Percentiles rank a stretch among this genome's conserved stretches.
These are phyloP conservation scores for Aureobasidium melanogenum DNA, from an alignment of 2,329 filamentous ascomycete genomes.

Conservation along the genomic window DNA sequence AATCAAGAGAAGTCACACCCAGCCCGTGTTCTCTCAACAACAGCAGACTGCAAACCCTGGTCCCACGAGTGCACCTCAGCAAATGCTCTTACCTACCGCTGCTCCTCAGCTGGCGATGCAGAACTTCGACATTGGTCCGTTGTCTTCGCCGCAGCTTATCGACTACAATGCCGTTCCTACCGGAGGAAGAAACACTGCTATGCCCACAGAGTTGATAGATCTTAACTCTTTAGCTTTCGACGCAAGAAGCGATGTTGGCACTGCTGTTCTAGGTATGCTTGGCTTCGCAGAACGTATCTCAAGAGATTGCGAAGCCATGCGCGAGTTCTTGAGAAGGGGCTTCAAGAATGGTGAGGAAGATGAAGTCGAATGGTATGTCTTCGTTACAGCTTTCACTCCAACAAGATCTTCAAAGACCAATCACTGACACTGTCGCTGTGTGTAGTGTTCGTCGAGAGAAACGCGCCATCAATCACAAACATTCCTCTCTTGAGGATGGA, in stretches of 20 bases:
- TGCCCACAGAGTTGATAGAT: background rate
- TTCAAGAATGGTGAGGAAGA: background rate
- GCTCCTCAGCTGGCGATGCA: background rate
- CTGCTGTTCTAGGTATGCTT: background rate
- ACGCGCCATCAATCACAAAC: background rate
- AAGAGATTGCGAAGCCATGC: background rate
- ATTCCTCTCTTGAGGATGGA: background rate
- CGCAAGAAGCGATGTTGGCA: background rate
- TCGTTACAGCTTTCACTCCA: background rate
- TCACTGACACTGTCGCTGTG: background rate
- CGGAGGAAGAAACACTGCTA: background rate
- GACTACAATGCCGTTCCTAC: background rate
- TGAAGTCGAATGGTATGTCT: background rate
- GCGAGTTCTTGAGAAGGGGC: background rate
- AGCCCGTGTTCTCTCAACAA: background rate
- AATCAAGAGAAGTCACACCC: background rate
- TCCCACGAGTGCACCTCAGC: background rate
- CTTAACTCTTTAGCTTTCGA: background rate
- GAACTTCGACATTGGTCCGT: background rate
- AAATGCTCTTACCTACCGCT: background rate
- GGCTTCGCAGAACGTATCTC: background rate
- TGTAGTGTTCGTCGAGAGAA: background rate
- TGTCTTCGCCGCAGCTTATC: background rate
- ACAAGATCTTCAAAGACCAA: background rate
- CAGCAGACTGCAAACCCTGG: background rate